Conservation (phyloP, 805 yeast species). For the Candida broadrunensis region DNA sequence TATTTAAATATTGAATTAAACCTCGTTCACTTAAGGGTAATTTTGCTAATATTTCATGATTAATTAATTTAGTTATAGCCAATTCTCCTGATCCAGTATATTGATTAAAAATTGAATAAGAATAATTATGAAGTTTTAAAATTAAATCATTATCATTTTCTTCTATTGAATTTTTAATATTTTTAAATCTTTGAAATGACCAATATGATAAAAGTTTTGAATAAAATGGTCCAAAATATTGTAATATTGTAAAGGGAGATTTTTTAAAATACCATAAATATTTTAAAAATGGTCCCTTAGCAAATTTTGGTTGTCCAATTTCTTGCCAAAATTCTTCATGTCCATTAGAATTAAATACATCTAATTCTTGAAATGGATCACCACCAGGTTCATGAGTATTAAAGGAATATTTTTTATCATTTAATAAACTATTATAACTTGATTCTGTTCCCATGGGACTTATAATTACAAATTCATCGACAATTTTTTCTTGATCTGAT, state of each 20-base stretch:
- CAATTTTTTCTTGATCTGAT: conserved; percentile 4
- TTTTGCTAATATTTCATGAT: conserved; percentile 36
- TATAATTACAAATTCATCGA: conserved; percentile 25
- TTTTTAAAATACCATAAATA: conserved; percentile 36
- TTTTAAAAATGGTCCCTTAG: conserved; percentile 25
- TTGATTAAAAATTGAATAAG: conserved; percentile 41
- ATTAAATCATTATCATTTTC: conserved; percentile 19
- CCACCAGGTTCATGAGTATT: conserved; percentile 33
- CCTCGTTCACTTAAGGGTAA: conserved; percentile 42
- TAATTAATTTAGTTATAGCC: conserved; percentile 40
- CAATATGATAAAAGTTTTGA: conserved; percentile 39
- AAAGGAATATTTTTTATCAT: conserved; percentile 24
- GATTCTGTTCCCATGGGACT: conserved; percentile 47
- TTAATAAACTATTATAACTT: conserved; percentile 31
- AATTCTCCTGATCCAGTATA: conserved; percentile 43
- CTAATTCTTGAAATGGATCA: conserved; percentile 34
- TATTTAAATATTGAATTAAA: conserved; percentile 24
- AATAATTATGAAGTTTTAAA: conserved; percentile 36
- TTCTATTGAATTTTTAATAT: conserved; percentile 22
- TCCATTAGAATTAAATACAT: conserved; percentile 12
- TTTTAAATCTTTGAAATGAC: conserved; percentile 37
- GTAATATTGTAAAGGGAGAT: conserved; percentile 39
- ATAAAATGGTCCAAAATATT: conserved; percentile 36
- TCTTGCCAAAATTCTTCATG: conserved; percentile 27
- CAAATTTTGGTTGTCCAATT: conserved; percentile 37